Percentiles rank a stretch among this genome's conserved stretches.
phyloP scores from a whole-genome alignment of 768 basidiomycete species.

The Lentinula guzmanii region DNA sequence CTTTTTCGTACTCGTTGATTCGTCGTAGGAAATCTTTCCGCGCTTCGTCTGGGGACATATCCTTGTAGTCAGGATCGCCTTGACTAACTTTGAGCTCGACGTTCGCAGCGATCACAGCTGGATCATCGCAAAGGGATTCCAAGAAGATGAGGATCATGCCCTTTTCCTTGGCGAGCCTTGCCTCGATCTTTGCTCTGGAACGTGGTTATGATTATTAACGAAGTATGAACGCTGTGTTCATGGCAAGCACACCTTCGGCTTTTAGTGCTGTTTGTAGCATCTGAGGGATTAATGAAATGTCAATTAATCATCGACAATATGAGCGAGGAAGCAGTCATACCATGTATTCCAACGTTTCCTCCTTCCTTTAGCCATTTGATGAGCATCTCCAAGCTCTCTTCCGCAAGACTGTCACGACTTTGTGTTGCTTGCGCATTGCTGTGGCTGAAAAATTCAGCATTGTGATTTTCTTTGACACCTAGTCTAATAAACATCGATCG shows the following conservation, averaged over 20 bases:
- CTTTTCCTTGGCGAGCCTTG: conserved; percentile 80
- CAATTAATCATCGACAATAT: background rate
- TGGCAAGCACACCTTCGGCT: conserved; percentile 47
- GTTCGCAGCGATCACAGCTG: conserved; percentile 90
- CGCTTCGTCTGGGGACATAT: conserved; percentile 78
- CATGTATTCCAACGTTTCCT: conserved; percentile 97
- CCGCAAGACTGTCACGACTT: conserved; percentile 76
- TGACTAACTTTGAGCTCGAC: conserved; percentile 93
- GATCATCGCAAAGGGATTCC: conserved; percentile 93
- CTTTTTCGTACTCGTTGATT: conserved; percentile 89
- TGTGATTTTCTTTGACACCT: conserved; percentile 88
- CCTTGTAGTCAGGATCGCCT: conserved; percentile 97
- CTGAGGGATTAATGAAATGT: conserved; percentile 20
- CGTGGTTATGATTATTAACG: background rate
- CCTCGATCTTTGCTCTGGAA: conserved; percentile 73
- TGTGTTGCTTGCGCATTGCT: conserved; percentile 72
- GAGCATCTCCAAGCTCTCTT: conserved; percentile 90
- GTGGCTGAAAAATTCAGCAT: conserved; percentile 85
- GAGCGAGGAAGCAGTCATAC: conserved; percentile 33
- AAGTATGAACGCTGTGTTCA: conserved; percentile 10
- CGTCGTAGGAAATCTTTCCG: conserved; percentile 86
- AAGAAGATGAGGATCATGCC: conserved; percentile 88
- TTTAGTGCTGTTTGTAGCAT: conserved; percentile 92
- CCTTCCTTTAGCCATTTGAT: conserved; percentile 94
- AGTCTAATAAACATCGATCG: conserved; percentile 35